phyloP scores from a whole-genome alignment of 2,329 filamentous ascomycete species.

The Penicillium glabrum region DNA sequence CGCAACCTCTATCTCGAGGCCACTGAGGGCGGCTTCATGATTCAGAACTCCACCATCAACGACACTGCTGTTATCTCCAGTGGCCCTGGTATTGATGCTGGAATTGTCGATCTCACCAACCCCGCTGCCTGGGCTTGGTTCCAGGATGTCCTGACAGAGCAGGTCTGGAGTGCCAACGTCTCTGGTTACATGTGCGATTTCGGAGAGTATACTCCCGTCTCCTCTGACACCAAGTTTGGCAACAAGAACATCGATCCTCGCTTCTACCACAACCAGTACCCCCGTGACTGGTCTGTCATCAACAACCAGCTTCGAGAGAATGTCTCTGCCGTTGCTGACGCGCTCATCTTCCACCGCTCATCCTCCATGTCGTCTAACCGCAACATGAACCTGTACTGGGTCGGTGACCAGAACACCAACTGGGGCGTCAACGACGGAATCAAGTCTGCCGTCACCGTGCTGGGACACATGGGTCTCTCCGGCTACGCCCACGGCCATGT shows the following conservation, averaged over 20 bases:
- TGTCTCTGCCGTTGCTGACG: conserved; percentile 28
- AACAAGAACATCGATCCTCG: conserved; percentile 28
- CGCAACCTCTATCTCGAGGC: conserved; percentile 36
- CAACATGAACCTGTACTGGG: conserved; percentile 41
- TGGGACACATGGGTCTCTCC: conserved; percentile 38
- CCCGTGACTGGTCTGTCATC: conserved; percentile 33
- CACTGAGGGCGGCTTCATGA: conserved; percentile 28
- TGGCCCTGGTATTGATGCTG: conserved; percentile 37
- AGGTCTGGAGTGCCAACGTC: conserved; percentile 38
- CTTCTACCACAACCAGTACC: conserved; percentile 38
- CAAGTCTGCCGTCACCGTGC: conserved; percentile 34
- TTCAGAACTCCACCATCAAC: conserved; percentile 37
- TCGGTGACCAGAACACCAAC: conserved; percentile 37
- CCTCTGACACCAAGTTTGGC: conserved; percentile 25
- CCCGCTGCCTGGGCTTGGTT: conserved; percentile 33
- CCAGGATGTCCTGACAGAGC: conserved; percentile 29
- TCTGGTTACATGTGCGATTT: conserved; percentile 39
- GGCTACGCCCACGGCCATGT: conserved; percentile 37
- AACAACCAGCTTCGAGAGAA: conserved; percentile 31
- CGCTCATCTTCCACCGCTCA: conserved; percentile 37
- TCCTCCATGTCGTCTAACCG: conserved; percentile 32
- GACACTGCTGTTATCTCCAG: conserved; percentile 35
- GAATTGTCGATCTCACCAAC: conserved; percentile 40
- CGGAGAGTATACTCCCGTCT: conserved; percentile 37
- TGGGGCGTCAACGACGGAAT: conserved; percentile 37